A percentile compares a stretch with the other conserved stretches of the same genome.
Conservation (phyloP, 2,329 filamentous ascomycete genomes). For the Samsoniella hepiali region DNA sequence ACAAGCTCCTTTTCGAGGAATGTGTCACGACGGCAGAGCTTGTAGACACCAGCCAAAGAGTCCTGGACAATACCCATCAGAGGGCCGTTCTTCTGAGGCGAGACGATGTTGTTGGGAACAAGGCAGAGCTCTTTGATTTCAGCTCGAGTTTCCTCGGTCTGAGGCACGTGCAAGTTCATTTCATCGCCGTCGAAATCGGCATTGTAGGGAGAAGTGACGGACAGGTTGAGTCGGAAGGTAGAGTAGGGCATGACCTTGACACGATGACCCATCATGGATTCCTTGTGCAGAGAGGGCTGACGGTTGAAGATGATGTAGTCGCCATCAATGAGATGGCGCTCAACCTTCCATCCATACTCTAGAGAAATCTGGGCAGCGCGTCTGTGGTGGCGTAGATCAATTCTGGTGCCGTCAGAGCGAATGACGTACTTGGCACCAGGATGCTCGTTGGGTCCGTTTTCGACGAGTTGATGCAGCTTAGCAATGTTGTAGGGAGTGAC, state of each 20-base stretch:
- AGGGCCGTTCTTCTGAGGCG: conserved; percentile 91
- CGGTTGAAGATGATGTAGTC: conserved; percentile 99
- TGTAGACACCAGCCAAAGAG: conserved; percentile 93
- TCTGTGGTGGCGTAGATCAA: conserved; percentile 91
- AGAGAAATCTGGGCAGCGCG: conserved; percentile 80
- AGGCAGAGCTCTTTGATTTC: conserved; percentile 93
- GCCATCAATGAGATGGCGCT: conserved; percentile 91
- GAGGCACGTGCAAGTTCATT: conserved; percentile 99
- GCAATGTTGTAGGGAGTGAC: conserved; percentile 98
- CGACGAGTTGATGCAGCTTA: conserved; percentile 82
- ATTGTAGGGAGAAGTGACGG: conserved; percentile 98
- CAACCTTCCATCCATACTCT: conserved; percentile 97
- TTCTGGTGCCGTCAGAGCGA: conserved; percentile 85
- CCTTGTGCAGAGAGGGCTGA: conserved; percentile 97
- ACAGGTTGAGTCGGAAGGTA: conserved; percentile 95
- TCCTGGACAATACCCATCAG: conserved; percentile 99
- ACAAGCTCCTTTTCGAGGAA: conserved; percentile 88
- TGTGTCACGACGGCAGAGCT: conserved; percentile 87
- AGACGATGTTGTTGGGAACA: conserved; percentile 98
- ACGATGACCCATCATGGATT: conserved; percentile 99
- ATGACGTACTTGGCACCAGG: conserved; percentile 97
- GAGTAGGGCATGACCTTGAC: conserved; percentile 99
- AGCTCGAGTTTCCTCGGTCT: conserved; percentile 93
- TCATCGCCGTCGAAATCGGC: conserved; percentile 99
- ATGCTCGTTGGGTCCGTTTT: conserved; percentile 91